Evolutionary conservation across 192 early-diverging fungal species (phyloP), one percentile per base, ranked within the genome.

Genomic region (Mortierella claussenii): DNA sequence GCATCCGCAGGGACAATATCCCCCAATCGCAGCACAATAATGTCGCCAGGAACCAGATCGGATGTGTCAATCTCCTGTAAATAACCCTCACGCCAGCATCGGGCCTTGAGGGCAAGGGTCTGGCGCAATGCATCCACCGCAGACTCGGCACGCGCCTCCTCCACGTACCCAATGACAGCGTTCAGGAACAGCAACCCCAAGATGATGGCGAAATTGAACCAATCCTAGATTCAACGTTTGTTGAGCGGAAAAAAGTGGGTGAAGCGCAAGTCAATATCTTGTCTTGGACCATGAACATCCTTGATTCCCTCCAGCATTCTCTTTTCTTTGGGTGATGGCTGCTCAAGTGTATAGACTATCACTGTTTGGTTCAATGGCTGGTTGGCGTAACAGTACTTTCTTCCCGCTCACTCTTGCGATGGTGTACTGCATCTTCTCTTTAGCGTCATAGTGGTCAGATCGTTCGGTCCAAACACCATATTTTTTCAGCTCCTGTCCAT

Each of bases 1-100:
- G 73, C 84, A 63, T 93, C 91, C 12, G 91, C 91, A 40, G 91
- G 91, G 30, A 93, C 79, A 75, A 93, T 92, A 81, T 93, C 91
- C 31, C 91, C 91, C 28, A 92, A 66, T 48, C 90, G 85, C 20
- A 93, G 56, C 13, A 87, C 84, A 60, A 93, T 86, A 28, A 93
- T 63, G 55, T 93, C 91, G n/a, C 91, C 91, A 50, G 91, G 87
- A 3, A 92, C 90, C 28, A 93, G 61, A 21, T 74, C 71, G 7
- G 63, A 60, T 2, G 84, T 81, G 33, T 86, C 76, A 37, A 89
- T 63, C 49, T 89, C 84, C 26, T 56, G 46, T 23, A 87, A 62
- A 17, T 75, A 48, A 10, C 85, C 85, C 46, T 88, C 80, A 44
- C 91, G 82, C 85, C 87, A 89, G 49, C 78, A 80, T 46, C 86